A percentile compares a stretch with the other conserved stretches of the same genome.
These are phyloP conservation scores for Suhomyces wounanorum DNA, from an alignment of 1,139 yeast species.

Conservation along the genomic window DNA sequence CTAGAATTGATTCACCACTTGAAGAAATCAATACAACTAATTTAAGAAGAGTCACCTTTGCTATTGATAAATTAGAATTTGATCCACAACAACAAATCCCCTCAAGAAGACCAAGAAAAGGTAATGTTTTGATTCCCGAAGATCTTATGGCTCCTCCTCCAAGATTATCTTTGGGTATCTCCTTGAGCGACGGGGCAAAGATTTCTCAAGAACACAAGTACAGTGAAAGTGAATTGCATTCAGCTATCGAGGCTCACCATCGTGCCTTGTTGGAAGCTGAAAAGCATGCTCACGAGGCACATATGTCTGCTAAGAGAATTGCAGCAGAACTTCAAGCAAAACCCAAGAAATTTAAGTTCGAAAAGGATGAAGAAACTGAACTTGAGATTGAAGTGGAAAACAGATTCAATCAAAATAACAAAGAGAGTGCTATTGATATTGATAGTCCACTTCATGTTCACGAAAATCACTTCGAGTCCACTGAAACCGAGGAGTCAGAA, in stretches of 20 bases:
- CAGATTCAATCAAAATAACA: conserved; percentile 25
- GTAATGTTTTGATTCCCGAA: conserved; percentile 77
- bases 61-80: conserved; percentile 61
- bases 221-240: conserved; percentile 51
- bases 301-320: conserved; percentile 64
- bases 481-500: conserved; percentile 17
- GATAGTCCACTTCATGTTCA: conserved; percentile 69
- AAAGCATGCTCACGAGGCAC: conserved; percentile 76
- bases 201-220: conserved; percentile 34
- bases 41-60: conserved; percentile 73
- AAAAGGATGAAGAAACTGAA: conserved; percentile 23
- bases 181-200: conserved; percentile 36
- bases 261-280: conserved; percentile 60
- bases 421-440: conserved; percentile 30
- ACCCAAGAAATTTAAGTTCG: conserved; percentile 12
- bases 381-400: conserved; percentile 20
- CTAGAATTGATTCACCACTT: conserved; percentile 37
- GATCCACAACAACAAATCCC: conserved; percentile 98
- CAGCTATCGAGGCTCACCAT: conserved; percentile 60
- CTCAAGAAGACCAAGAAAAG: conserved; percentile 76
- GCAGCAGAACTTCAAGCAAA: conserved; percentile 48
- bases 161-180: conserved; percentile 64
- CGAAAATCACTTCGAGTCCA: conserved; percentile 56
- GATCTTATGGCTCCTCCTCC: conserved; percentile 66
- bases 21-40: conserved; percentile 38